phyloP scores from a whole-genome alignment of 768 basidiomycete species.

The Xerocomus spinulosus region DNA sequence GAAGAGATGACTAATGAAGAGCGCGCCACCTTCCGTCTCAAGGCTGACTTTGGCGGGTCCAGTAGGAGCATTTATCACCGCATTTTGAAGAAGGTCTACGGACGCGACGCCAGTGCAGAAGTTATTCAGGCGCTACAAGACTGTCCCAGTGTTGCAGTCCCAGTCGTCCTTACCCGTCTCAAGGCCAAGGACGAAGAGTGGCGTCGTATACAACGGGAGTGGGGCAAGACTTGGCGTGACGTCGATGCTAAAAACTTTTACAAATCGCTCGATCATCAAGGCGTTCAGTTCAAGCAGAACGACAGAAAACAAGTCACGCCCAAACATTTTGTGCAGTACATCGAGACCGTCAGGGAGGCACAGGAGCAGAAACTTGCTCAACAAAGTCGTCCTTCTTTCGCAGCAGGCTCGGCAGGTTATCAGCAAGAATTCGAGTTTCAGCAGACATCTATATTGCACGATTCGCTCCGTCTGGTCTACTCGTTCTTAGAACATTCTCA shows the following conservation, averaged over 20 bases:
- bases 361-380: slow-evolving; percentile 42
- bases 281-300: slow-evolving; percentile 88
- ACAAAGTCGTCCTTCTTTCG: slow-evolving; percentile 34
- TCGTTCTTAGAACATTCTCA: slow-evolving; percentile 87
- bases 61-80: slow-evolving; percentile 88
- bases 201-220: slow-evolving; percentile 90
- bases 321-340: slow-evolving; percentile 76
- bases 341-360: slow-evolving; percentile 62
- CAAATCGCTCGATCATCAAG: slow-evolving; percentile 96
- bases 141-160: slow-evolving; percentile 83
- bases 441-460: slow-evolving; percentile 78
- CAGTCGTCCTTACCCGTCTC: slow-evolving; percentile 83
- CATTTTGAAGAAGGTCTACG: slow-evolving; percentile 92
- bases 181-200: slow-evolving; percentile 97
- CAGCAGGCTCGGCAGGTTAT: slow-evolving; percentile 47
- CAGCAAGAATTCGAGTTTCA: slow-evolving; percentile 79
- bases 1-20: slow-evolving; percentile 89
- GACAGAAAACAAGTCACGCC: slow-evolving; percentile 92
- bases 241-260: slow-evolving; percentile 97
- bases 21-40: slow-evolving; percentile 72
- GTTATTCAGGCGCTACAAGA: slow-evolving; percentile 87
- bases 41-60: slow-evolving; percentile 83
- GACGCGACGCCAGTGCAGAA: slow-evolving; percentile 68
- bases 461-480: slow-evolving; percentile 85
- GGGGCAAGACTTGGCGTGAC: slow-evolving; percentile 96